phyloP scores from a whole-genome alignment of 164 flowering plant genomes.

The Macadamia tetraphylla region DNA sequence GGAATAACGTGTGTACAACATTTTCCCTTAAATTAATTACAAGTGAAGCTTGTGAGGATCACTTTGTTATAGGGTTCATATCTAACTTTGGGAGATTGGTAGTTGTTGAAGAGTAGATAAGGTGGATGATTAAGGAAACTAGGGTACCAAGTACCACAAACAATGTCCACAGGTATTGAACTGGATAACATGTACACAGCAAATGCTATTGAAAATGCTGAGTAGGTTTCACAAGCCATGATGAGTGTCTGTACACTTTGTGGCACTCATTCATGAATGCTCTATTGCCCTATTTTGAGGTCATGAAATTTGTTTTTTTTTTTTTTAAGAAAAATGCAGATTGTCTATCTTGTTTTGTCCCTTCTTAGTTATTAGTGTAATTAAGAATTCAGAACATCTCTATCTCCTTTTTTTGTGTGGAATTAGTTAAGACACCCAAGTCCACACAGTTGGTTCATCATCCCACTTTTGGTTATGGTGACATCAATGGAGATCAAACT shows the following conservation, averaged over 20 bases:
- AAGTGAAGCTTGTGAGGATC: constrained; percentile 6
- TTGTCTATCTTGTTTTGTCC: constrained; percentile 19
- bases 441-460: too few relatives aligned
- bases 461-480: too few relatives aligned
- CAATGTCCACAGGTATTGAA: constrained; percentile 4
- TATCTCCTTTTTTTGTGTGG: too few relatives aligned
- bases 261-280: constrained; percentile 28
- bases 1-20: too few relatives aligned
- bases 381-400: neutral
- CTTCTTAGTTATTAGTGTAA: constrained; percentile 20
- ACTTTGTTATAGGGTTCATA: neutral
- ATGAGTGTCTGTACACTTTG: constrained; percentile 14
- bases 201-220: constrained; percentile 8
- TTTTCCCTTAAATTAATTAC: neutral
- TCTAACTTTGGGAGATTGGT: constrained; percentile 9
- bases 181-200: constrained; percentile 10
- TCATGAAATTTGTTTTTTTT: neutral
- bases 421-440: too few relatives aligned
- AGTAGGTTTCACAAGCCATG: constrained; percentile 6
- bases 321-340: constrained; percentile 3
- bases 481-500: too few relatives aligned
- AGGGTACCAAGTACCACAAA: neutral
- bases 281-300: constrained; percentile 7
- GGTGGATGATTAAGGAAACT: neutral
- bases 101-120: constrained; percentile 1